phyloP scores from a whole-genome alignment of 768 basidiomycete species.

The Mycena galopus region DNA sequence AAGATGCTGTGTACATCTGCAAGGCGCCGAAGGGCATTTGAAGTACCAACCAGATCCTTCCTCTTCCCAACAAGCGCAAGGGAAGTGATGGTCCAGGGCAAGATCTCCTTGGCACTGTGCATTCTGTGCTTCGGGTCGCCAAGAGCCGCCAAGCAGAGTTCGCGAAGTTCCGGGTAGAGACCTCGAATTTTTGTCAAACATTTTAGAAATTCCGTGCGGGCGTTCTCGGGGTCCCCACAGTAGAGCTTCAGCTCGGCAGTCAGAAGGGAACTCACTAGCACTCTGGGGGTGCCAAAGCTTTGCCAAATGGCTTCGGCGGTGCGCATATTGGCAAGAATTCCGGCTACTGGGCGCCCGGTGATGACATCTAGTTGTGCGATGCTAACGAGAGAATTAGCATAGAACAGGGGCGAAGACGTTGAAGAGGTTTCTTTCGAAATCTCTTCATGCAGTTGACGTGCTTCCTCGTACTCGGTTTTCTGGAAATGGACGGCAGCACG shows the following conservation, averaged over 20 bases:
- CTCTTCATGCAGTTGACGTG: background rate
- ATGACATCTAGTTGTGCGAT: background rate
- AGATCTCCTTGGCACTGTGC: background rate
- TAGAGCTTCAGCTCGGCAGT: background rate
- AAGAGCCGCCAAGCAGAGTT: background rate
- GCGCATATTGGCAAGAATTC: background rate
- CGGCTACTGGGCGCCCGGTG: background rate
- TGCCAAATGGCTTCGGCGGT: background rate
- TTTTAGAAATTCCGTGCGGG: background rate
- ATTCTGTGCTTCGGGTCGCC: background rate
- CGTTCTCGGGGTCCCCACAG: background rate
- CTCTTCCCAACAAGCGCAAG: background rate
- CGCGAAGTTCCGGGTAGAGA: background rate
- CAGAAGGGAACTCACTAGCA: background rate
- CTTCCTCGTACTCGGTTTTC: background rate
- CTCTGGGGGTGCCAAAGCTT: background rate
- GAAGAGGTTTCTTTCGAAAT: background rate
- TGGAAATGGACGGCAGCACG: background rate
- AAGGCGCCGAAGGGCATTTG: constrained; percentile 3
- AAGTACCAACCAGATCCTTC: background rate
- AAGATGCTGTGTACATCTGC: background rate
- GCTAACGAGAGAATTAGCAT: background rate
- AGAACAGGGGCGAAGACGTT: background rate
- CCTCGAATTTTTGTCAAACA: background rate
- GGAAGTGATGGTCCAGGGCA: background rate